A percentile compares a stretch with the other conserved stretches of the same genome.
Evolutionary conservation across 2,329 filamentous ascomycete genomes (phyloP).

Genomic region (Talaromyces pinophilus): DNA sequence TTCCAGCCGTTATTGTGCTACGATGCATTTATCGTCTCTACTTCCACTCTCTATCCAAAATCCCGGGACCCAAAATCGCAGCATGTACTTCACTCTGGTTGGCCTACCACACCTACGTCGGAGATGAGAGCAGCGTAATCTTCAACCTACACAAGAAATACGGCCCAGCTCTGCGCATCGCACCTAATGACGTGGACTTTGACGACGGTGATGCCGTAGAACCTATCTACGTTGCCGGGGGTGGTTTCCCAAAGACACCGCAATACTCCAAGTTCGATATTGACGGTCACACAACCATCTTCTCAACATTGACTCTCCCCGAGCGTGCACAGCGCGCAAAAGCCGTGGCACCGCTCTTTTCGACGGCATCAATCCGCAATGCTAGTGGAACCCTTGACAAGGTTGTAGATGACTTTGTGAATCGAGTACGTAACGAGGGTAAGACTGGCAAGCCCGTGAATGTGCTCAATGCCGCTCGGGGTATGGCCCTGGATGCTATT

Average conservation of each 20-base stretch:
- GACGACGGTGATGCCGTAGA: slow-evolving; percentile 49
- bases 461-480: slow-evolving; percentile 52
- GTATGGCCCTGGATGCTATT: slow-evolving; percentile 57
- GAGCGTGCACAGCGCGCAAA: slow-evolving; percentile 53
- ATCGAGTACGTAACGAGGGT: slow-evolving; percentile 26
- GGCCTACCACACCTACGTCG: slow-evolving; percentile 33
- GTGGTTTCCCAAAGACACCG: slow-evolving; percentile 56
- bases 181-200: slow-evolving; percentile 46
- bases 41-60: slow-evolving; percentile 34
- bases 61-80: slow-evolving; percentile 38
- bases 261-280: slow-evolving; percentile 61
- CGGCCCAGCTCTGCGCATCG: slow-evolving; percentile 37
- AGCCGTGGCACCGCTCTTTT: slow-evolving; percentile 54
- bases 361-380: slow-evolving; percentile 28
- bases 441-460: slow-evolving; percentile 27
- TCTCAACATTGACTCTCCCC: slow-evolving; percentile 49
- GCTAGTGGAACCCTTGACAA: slow-evolving; percentile 24
- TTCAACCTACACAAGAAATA: slow-evolving; percentile 33
- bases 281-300: slow-evolving; percentile 57
- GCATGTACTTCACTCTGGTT: slow-evolving; percentile 33
- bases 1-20: slow-evolving; percentile 2
- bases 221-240: slow-evolving; percentile 54
- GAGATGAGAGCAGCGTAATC: slow-evolving; percentile 30
- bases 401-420: slow-evolving; percentile 30
- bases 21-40: slow-evolving; percentile 32